Evolutionary conservation across 805 yeast genomes (phyloP), one percentile per base, ranked within the genome.

Genomic region (Metschnikowia matae): DNA sequence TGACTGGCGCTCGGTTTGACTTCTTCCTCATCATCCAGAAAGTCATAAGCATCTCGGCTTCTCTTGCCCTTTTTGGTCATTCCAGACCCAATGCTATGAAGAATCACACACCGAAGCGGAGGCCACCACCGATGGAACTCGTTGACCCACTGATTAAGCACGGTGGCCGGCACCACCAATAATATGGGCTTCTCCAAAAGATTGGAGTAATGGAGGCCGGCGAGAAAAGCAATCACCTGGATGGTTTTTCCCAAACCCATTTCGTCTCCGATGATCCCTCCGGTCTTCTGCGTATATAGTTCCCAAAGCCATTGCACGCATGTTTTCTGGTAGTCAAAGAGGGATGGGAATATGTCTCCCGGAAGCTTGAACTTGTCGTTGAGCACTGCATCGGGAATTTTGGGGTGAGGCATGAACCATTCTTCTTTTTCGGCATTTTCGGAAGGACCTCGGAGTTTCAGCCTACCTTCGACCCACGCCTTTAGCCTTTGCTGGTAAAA

Each of bases 81-180:
- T 0, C 96, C 98, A 0, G 89, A 73, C 0, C 99, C 99, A 44
- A 90, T 94, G 1, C 97, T 85, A 65, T 94, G 99, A 32, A 94
- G 68, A 44, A 94, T 89, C 4, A 88, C 82, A 4, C 90, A 82
- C 53, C 99, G 68, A 26, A 94, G 74, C 0, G 97, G 89, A 2
- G 98, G 97, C 98, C 98, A 94, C 99, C 99, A 94, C 45, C 85
- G 80, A 59, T 92, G 98, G 44, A 94, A 81, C 66, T 94, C 99
- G 54, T 85, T 85, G n/a, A 89, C 92, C 99, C 99, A 94, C 62
- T 94, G 99, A 53, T 83, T 86, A 77, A 94, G 72, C 0, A 94
- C 97, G 0, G 99, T 94, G 0, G 98, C 98, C 0, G 99, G 99
- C 57, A 97, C 95, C 0, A 94, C 97, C 39, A 94, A 76, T 34